These are phyloP conservation scores for Pseudopyricularia javanii DNA, from an alignment of 2,329 filamentous ascomycete species.

Conservation along the genomic window DNA sequence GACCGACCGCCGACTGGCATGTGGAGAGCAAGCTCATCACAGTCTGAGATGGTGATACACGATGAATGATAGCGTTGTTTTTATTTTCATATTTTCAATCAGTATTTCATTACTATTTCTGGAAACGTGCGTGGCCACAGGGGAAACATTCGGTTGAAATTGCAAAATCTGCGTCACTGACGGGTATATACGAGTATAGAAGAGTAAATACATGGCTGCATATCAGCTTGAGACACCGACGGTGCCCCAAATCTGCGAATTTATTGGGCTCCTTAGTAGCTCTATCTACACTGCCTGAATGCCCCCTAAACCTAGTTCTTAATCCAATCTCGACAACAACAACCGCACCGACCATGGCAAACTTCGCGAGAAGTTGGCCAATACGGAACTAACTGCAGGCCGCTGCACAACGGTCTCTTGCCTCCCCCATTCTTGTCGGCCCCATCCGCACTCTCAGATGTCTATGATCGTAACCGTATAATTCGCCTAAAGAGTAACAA, in stretches of 20 bases:
- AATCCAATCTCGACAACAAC: background rate
- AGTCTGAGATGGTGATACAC: background rate
- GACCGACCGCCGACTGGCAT: conserved; percentile 16
- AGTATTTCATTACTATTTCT: no score
- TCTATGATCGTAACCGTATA: background rate
- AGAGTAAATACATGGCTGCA: background rate
- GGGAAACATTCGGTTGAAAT: no score
- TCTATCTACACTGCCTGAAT: background rate
- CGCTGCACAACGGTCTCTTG: background rate
- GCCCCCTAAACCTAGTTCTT: background rate
- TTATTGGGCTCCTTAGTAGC: conserved; percentile 2
- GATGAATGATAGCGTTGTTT: no score
- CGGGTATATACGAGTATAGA: no score
- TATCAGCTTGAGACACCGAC: background rate
- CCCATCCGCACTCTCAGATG: background rate
- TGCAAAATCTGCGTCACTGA: no score
- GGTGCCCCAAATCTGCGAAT: background rate
- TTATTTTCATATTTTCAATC: no score
- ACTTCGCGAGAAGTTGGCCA: background rate
- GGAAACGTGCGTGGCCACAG: no score
- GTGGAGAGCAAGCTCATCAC: conserved; percentile 14
- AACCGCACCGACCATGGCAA: background rate
- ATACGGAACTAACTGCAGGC: background rate
- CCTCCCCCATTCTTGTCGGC: background rate
- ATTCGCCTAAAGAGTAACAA: background rate